Base-by-base conservation (phyloP, 106 monocot genomes). In the Phalaenopsis equestris region DNA sequence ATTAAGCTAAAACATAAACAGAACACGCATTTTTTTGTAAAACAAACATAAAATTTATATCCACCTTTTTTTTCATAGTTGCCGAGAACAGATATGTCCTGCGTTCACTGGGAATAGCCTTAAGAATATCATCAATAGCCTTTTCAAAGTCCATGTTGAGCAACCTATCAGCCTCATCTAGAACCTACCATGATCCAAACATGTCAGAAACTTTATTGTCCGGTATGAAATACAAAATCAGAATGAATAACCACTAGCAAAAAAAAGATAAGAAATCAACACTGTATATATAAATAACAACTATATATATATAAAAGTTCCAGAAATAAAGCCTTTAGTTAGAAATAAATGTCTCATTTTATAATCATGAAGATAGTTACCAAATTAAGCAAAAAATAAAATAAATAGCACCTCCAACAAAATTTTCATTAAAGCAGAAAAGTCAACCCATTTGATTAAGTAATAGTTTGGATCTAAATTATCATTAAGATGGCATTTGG, bases 51-150 rank as follows among this genome's bases (percentile, higher is more conserved):
- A 65, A 65, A 79, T 49, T 10, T 43, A 79, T 52, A 17, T 52
- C 18, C 36, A 99, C 98, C 94, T 99, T 99, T 75, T 93, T 94
- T 3, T 94, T 99, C 98, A 99, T 99, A 72, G 98, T 99, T 38
- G 98, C 98, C 78, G 98, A 99, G 82, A 99, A 99, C 15, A 99
- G 79, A 48, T 84, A 99, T 41, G 98, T 99, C 67, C 85, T 87
- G 61, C 94, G 87, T 48, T 99, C 98, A 79, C 89, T 80, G 79
- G 98, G 94, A 70, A 99, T 89, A 73, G 73, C 92, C 75, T 91
- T 92, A 76, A 98, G 75, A 56, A 98, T 98, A 21, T 98, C 94
- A 84, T 94, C 92, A 76, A 98, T 84, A 77, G 83, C 89, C 87
- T 93, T 94, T 81, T 99, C 94, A 87, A 99, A 99, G 56, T 99